Evolutionary conservation across 768 basidiomycete species (phyloP).

Genomic region (Hemileccinum impolitum): DNA sequence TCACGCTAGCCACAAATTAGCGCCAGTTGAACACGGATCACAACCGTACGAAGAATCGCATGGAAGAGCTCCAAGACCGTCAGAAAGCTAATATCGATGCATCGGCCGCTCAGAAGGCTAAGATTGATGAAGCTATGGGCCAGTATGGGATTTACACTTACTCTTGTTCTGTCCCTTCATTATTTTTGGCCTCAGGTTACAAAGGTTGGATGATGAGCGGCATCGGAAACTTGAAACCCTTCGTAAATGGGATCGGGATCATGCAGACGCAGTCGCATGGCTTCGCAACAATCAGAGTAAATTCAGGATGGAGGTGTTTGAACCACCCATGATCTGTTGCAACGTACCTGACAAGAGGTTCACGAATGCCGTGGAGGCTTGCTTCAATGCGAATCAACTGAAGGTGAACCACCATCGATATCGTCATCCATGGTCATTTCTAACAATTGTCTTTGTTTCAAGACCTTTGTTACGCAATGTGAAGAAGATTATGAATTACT

Average conservation of each 20-base stretch:
- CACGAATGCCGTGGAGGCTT: slow-evolving; percentile 70
- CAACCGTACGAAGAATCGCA: slow-evolving; percentile 16
- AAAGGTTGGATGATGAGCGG: slow-evolving; percentile 51
- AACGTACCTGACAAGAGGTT: slow-evolving; percentile 61
- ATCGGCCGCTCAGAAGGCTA: slow-evolving; percentile 31
- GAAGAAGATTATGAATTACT: slow-evolving; percentile 76
- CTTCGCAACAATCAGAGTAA: slow-evolving; percentile 57
- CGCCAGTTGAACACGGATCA: slow-evolving; percentile 29
- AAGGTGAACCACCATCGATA: slow-evolving; percentile 44
- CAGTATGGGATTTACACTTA: slow-evolving; percentile 17
- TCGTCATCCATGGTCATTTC: not conserved
- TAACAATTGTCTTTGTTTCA: not conserved
- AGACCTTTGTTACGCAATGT: slow-evolving; percentile 87
- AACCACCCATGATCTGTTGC: slow-evolving; percentile 76
- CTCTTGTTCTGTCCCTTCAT: not conserved
- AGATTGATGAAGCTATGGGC: slow-evolving; percentile 30
- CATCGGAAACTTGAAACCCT: slow-evolving; percentile 58
- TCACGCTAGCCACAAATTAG: slow-evolving; percentile 9
- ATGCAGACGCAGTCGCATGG: slow-evolving; percentile 68
- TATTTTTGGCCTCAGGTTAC: slow-evolving; percentile 40
- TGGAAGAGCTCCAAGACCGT: slow-evolving; percentile 38
- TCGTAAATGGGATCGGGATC: slow-evolving; percentile 51
- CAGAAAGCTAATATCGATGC: slow-evolving; percentile 35
- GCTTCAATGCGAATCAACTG: slow-evolving; percentile 56
- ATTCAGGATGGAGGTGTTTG: slow-evolving; percentile 82